Percentiles rank a stretch among this genome's conserved stretches.
Conservation (phyloP, 306 rosid species). For the Ormosia emarginata region DNA sequence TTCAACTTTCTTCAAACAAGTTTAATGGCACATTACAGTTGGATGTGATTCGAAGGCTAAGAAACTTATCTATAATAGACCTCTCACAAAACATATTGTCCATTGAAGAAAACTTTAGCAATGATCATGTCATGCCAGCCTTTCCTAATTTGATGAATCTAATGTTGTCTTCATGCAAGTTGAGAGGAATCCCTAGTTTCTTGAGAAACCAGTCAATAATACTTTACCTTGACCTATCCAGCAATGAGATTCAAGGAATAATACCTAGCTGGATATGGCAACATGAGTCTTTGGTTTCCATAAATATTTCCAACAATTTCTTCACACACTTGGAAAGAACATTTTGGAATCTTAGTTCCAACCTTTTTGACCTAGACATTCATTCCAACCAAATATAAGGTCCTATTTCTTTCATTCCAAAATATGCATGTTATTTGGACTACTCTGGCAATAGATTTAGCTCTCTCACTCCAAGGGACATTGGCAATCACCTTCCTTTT, state of each 20-base stretch:
- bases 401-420: background rate
- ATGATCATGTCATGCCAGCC: background rate
- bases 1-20: slow-evolving; percentile 48
- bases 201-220: slow-evolving; percentile 27
- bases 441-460: slow-evolving; percentile 33
- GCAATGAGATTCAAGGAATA: slow-evolving; percentile 18
- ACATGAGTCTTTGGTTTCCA: no score
- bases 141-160: slow-evolving; percentile 9
- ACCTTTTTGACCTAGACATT: background rate
- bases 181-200: slow-evolving; percentile 30
- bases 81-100: slow-evolving; percentile 43
- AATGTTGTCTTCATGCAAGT: slow-evolving; percentile 30
- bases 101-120: background rate
- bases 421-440: background rate
- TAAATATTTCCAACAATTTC: no score
- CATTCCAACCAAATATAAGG: slow-evolving; percentile 35
- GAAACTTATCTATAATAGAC: slow-evolving; percentile 28
- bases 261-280: no score
- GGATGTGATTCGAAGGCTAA: background rate
- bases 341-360: background rate
- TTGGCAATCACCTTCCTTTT: slow-evolving; percentile 12
- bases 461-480: background rate
- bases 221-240: slow-evolving; percentile 14
- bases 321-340: background rate
- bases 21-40: slow-evolving; percentile 36